Evolutionary conservation across 2,329 filamentous ascomycete species (phyloP), one percentile per base, ranked within the genome.

Genomic region (Ophiostoma novo-ulmi): DNA sequence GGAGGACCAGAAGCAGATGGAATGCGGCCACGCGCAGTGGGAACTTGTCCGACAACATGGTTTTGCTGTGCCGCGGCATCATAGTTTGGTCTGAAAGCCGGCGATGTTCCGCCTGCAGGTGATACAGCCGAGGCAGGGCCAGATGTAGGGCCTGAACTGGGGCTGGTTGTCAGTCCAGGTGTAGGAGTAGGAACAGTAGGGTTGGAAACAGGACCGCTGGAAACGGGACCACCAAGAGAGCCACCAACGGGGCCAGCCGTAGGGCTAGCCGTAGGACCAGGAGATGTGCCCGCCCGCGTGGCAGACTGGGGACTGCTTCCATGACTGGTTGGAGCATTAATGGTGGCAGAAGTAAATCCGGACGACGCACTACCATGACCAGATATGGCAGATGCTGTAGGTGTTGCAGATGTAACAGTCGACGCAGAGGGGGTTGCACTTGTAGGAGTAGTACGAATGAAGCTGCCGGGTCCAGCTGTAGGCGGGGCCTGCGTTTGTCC

Each of bases 21-120:
- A n/a, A 71, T 65, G n/a, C 70, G 73, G 70, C 70, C 69, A 20
- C 69, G 70, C 35, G 69, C 63, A 3, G 69, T 69, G 8, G 72
- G 68, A 39, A 64, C 65, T 1, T 70, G 69, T 0, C 66, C 67
- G 3, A 66, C 69, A 52, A 71, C 36, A 22, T 65, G 26, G 20
- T 39, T 39, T 39, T 26, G 2, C 36, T 65, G 36, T 65, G 67
- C 38, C 1, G 52, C 8, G n/a, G 44, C 39, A 10, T 67, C 69
- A 1, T 41, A 6, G 39, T 55, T 67, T 11, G 44, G 55, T 2
- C 31, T 39, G 11, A 26, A 17, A 11, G 26, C 6, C 1, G 70
- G 10, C n/a, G n/a, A 65, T 3, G 63, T 20, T 5, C 63, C 36
- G 14, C 38, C 22, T 31, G 36, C 20, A n/a, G 68, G 22, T 3